phyloP scores from a whole-genome alignment of 179 eudicot genomes.

The Corrigiola litoralis region DNA sequence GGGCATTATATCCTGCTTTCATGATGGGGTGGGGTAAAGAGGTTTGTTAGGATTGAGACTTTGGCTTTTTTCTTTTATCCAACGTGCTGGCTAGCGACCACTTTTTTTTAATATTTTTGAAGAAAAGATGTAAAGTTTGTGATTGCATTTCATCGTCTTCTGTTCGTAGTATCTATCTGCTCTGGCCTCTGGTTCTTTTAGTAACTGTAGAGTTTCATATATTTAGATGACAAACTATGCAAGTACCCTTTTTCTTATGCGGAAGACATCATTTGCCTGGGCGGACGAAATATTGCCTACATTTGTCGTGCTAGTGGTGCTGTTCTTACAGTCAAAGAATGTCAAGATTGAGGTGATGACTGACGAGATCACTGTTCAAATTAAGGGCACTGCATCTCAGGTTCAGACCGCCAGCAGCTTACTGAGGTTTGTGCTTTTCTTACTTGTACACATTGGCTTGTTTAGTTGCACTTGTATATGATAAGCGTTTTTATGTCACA shows the following conservation, averaged over 20 bases:
- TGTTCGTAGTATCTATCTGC: not conserved
- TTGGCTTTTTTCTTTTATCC: too few species aligned
- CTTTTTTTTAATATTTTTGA: too few species aligned
- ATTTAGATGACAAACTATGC: constrained; percentile 53
- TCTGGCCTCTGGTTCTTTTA: not conserved
- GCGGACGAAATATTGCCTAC: constrained; percentile 75
- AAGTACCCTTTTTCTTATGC: constrained; percentile 81
- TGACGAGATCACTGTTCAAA: constrained; percentile 43
- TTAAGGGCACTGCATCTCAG: constrained; percentile 35
- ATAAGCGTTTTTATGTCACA: too few species aligned
- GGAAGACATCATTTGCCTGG: constrained; percentile 77
- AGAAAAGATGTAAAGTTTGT: too few species aligned
- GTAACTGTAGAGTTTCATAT: not conserved
- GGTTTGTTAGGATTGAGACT: too few species aligned
- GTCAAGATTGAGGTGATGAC: constrained; percentile 31
- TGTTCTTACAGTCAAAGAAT: constrained; percentile 34
- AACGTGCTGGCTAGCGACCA: too few species aligned
- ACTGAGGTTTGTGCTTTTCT: constrained; percentile 27
- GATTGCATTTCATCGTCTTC: not conserved
- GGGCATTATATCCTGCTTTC: too few species aligned
- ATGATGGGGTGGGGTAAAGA: too few species aligned
- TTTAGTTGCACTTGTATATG: not conserved
- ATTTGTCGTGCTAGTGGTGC: constrained; percentile 49
- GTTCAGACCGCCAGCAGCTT: constrained; percentile 47
- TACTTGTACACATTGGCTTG: not conserved